Evolutionary conservation across 2,329 filamentous ascomycete genomes (phyloP).

Genomic region (Pseudocercospora fuligena): DNA sequence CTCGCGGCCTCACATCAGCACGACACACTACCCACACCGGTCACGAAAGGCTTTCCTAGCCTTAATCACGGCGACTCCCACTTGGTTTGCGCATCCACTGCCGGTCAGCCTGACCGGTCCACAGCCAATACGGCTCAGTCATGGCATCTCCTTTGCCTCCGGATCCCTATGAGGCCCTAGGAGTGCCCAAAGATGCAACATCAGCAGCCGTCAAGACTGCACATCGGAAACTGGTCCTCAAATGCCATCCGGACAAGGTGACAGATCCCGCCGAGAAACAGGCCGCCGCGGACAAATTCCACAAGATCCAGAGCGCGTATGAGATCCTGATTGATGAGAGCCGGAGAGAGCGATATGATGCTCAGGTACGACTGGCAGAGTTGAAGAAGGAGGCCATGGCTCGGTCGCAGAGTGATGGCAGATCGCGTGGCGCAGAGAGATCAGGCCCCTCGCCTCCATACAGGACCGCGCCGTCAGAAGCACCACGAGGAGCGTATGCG

Average conservation of each 20-base stretch:
- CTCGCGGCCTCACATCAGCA: constrained; percentile 10
- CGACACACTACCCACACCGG: constrained; percentile 3
- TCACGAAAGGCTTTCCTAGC: constrained; percentile 4
- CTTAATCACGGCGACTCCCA: constrained; percentile 3
- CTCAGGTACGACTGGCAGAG: constrained; percentile 69
- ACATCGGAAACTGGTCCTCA: constrained; percentile 88
- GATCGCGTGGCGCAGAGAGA: constrained; percentile 24
- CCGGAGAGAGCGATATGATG: constrained; percentile 76
- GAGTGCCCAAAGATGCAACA: constrained; percentile 72
- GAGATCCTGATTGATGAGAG: constrained; percentile 82
- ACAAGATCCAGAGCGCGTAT: constrained; percentile 90
- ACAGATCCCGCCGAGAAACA: constrained; percentile 77
- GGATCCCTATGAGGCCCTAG: constrained; percentile 85
- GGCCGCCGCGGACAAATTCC: constrained; percentile 83
- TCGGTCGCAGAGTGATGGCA: constrained; percentile 38
- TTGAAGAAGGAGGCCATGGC: constrained; percentile 61
- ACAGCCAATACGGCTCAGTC: constrained; percentile 12
- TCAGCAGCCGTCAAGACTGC: constrained; percentile 82
- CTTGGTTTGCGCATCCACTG: constrained; percentile 11
- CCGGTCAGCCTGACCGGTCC: constrained; percentile 24
- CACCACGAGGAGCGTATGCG: constrained; percentile 20
- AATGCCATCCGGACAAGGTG: constrained; percentile 70
- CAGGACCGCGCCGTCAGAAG: constrained; percentile 14
- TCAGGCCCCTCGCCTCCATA: constrained; percentile 22
- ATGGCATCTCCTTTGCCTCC: constrained; percentile 50